Percentiles rank a stretch among this genome's conserved stretches.
phyloP scores from a whole-genome alignment of 768 basidiomycete genomes.

The Suillus paluster region DNA sequence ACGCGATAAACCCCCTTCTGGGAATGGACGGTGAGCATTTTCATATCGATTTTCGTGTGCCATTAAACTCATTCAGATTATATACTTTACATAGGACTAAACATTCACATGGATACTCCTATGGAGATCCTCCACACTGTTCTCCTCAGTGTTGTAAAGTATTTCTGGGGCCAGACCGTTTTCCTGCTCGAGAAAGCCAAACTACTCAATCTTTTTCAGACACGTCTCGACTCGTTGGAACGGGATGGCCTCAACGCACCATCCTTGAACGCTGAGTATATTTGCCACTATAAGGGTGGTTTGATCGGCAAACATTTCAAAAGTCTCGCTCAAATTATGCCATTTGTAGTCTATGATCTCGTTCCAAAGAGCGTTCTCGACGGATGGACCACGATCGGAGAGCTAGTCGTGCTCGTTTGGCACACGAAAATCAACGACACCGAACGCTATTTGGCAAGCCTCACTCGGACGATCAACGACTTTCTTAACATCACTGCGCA shows the following conservation, averaged over 20 bases:
- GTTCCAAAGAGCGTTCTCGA: slow-evolving; percentile 15
- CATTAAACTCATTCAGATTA: neutral
- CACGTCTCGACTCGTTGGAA: slow-evolving; percentile 25
- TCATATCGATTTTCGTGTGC: slow-evolving; percentile 10
- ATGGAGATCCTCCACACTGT: slow-evolving; percentile 35
- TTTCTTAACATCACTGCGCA: slow-evolving; percentile 14
- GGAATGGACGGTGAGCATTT: slow-evolving; percentile 11
- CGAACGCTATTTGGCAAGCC: slow-evolving; percentile 23
- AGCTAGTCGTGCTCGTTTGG: slow-evolving; percentile 26
- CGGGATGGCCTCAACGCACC: slow-evolving; percentile 27
- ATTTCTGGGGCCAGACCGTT: slow-evolving; percentile 27
- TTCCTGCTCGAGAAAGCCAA: slow-evolving; percentile 23
- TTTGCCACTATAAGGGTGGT: slow-evolving; percentile 32
- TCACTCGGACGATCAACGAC: slow-evolving; percentile 21
- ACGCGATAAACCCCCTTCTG: slow-evolving; percentile 6
- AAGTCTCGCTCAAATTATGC: slow-evolving; percentile 31
- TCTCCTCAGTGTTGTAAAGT: slow-evolving; percentile 37
- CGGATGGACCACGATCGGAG: slow-evolving; percentile 16
- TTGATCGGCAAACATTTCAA: slow-evolving; percentile 34
- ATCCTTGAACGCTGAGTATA: slow-evolving; percentile 31
- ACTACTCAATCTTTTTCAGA: slow-evolving; percentile 22
- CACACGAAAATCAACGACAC: slow-evolving; percentile 33
- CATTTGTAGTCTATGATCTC: slow-evolving; percentile 28
- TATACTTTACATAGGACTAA: slow-evolving; percentile 29
- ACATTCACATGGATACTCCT: slow-evolving; percentile 37